A percentile compares a stretch with the other conserved stretches of the same genome.
These are phyloP conservation scores for Solioccasus polychromus DNA, from an alignment of 768 basidiomycete genomes.

Conservation along the genomic window DNA sequence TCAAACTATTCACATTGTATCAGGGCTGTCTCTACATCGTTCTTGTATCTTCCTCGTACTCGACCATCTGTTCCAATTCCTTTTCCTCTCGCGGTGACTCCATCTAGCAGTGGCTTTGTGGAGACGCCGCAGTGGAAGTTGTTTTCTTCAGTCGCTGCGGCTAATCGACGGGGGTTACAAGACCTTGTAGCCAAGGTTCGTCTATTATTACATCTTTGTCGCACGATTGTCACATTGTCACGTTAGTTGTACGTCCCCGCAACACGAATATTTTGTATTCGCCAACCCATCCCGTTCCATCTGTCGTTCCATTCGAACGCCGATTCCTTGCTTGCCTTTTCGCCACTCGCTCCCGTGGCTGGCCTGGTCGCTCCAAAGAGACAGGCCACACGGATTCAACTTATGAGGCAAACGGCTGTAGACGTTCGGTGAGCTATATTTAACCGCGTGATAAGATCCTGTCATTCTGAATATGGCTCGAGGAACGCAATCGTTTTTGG, in stretches of 20 bases:
- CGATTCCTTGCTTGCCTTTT: conserved; percentile 54
- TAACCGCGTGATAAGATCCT: background rate
- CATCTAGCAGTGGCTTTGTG: conserved; percentile 38
- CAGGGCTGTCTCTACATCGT: conserved; percentile 57
- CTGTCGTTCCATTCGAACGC: conserved; percentile 56
- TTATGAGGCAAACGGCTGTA: conserved; percentile 66
- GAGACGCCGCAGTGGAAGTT: conserved; percentile 49
- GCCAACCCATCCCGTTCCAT: conserved; percentile 65
- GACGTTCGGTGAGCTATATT: conserved; percentile 48
- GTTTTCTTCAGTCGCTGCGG: conserved; percentile 40
- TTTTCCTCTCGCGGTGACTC: conserved; percentile 33
- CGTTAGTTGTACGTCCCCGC: conserved; percentile 51
- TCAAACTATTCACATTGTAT: conserved; percentile 2
- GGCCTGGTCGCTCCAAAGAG: conserved; percentile 27
- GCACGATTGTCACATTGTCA: background rate
- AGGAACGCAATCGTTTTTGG: conserved; percentile 48
- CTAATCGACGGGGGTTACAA: conserved; percentile 36
- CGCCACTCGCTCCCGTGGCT: conserved; percentile 54
- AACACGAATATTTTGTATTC: conserved; percentile 56
- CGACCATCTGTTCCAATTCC: conserved; percentile 57
- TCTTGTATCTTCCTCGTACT: conserved; percentile 65
- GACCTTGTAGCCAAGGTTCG: conserved; percentile 38
- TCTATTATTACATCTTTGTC: background rate
- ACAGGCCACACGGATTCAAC: conserved; percentile 49
- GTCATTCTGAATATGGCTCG: conserved; percentile 2